Evolutionary conservation across 768 basidiomycete species (phyloP), one percentile per base, ranked within the genome.

Genomic region (Lactarius tabidus): DNA sequence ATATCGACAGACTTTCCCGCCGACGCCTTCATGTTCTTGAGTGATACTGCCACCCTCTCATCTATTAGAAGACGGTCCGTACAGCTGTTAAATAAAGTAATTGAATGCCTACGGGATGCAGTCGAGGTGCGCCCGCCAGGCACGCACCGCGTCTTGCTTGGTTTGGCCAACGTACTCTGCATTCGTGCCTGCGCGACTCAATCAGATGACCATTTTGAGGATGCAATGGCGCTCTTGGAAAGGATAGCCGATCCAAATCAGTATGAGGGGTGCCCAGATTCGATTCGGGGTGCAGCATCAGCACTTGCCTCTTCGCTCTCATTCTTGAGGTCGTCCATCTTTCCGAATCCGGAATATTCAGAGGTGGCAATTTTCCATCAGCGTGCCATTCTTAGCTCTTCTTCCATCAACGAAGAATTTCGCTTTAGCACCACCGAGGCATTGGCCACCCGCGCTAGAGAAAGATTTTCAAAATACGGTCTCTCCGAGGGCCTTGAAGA

Each of bases 141-240:
- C 17, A 31, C 31, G 18, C 2, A 31, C 15, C 1, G 14, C 26
- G 54, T 45, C 12, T 39, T 23, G n/a, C 45, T 33, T 10, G 62
- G 45, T 6, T 18, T 63, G 35, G 62, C 56, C 17, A 18, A 35
- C 6, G 14, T 20, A 6, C 62, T 63, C 38, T 36, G 31, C 62
- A 45, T 26, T 15, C 62, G 55, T 23, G 56, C 56, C 18, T 33
- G 18, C 5, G 43, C 26, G 7, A 35, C 43, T 12, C 62, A 48
- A 36, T 57, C 62, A 28, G 57, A 8, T 12, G 55, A 48, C 28
- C 54, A 62, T 35, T 62, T 41, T 26, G 62, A 62, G 31, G 62
- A 62, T 15, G 62, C 41, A 31, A 48, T 48, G 12, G 6, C 62
- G 6, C 17, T 62, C 2, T 33, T 62, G 18, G 62, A 62, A 41